Evolutionary conservation across 1,139 yeast species (phyloP).

Genomic region (Suhomyces guaymorum): DNA sequence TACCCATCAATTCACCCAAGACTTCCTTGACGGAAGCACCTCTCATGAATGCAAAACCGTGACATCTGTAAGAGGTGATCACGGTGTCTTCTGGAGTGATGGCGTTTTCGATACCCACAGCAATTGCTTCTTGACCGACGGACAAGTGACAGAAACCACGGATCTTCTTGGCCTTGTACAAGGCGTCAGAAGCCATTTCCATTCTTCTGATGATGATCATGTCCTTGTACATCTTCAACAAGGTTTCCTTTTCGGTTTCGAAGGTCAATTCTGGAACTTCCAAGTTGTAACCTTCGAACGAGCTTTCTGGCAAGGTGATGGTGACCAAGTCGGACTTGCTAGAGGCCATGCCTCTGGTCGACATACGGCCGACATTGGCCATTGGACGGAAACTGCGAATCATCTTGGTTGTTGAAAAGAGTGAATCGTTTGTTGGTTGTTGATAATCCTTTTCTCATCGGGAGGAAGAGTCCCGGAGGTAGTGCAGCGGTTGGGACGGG

Average conservation of each 20-base stretch:
- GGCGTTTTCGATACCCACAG: slow-evolving; percentile 97
- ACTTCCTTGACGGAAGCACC: slow-evolving; percentile 91
- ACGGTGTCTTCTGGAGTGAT: slow-evolving; percentile 80
- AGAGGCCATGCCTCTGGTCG: slow-evolving; percentile 39
- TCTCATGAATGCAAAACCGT: slow-evolving; percentile 95
- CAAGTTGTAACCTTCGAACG: slow-evolving; percentile 85
- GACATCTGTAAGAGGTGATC: slow-evolving; percentile 97
- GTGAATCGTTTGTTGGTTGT: slow-evolving; percentile 2
- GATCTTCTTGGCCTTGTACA: slow-evolving; percentile 96
- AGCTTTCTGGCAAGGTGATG: slow-evolving; percentile 68
- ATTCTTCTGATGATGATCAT: slow-evolving; percentile 93
- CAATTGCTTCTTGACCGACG: slow-evolving; percentile 98
- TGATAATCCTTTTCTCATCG: slow-evolving; percentile 13
- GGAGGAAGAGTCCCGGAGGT: slow-evolving; percentile 17
- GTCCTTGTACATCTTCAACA: slow-evolving; percentile 93
- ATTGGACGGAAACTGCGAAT: slow-evolving; percentile 26
- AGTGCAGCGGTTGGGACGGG: slow-evolving; percentile 11
- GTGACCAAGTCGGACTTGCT: slow-evolving; percentile 43
- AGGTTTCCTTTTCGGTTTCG: slow-evolving; percentile 74
- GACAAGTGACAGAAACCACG: slow-evolving; percentile 99
- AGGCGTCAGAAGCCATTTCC: slow-evolving; percentile 98
- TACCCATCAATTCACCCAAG: slow-evolving; percentile 95
- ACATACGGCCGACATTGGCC: slow-evolving; percentile 17
- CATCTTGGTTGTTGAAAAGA: slow-evolving; percentile 16
- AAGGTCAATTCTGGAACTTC: slow-evolving; percentile 70